Evolutionary conservation across 2,329 filamentous ascomycete species (phyloP).

Genomic region (Sporothrix phasma): DNA sequence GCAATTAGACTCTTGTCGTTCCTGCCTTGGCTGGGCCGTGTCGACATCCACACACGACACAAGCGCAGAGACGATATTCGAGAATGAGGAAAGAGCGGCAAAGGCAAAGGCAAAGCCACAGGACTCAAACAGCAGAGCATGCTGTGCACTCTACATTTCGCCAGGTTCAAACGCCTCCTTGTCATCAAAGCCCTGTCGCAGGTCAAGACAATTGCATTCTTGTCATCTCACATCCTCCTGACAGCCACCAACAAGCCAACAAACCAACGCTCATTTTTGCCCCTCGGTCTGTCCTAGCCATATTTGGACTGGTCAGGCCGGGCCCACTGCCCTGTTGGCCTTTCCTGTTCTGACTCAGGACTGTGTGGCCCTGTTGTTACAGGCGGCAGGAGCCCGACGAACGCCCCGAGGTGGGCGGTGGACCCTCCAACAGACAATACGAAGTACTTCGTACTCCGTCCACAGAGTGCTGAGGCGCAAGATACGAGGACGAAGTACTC

Average conservation of each 20-base stretch:
- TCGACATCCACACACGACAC: not conserved
- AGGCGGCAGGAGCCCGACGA: conserved; percentile 2
- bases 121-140: not conserved
- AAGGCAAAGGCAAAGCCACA: not conserved
- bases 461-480: not conserved
- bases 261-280: not conserved
- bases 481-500: not conserved
- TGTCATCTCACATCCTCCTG: not conserved
- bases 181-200: conserved; percentile 2
- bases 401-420: not conserved
- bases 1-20: conserved; percentile 2
- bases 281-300: not conserved
- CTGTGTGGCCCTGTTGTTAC: not conserved
- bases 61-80: not conserved
- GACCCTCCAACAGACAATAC: not conserved
- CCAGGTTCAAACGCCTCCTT: conserved; percentile 4
- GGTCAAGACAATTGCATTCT: conserved; percentile 7
- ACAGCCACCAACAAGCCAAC: not conserved
- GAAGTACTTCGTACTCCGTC: too few relatives aligned
- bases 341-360: not conserved
- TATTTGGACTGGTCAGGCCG: not conserved
- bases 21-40: conserved; percentile 11
- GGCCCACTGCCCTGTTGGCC: not conserved
- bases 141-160: not conserved
- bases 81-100: not conserved